A percentile compares a stretch with the other conserved stretches of the same genome.
Conservation (phyloP, 805 yeast species). For the Schwanniomyces yamadae region DNA sequence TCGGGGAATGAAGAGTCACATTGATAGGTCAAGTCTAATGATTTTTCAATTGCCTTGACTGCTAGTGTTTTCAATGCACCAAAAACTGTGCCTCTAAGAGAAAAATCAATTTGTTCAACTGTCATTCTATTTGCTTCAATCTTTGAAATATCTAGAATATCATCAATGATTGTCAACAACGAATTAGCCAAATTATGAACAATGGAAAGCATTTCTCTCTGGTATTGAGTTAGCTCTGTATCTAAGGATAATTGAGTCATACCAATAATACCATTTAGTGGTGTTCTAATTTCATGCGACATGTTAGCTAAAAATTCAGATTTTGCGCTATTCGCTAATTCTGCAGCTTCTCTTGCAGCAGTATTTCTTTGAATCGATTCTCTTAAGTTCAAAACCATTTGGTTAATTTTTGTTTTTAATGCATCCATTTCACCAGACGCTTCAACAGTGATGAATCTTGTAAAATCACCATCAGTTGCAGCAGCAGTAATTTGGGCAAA, state of each 20-base stretch:
- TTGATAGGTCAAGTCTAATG: constrained; percentile 73
- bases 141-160: constrained; percentile 87
- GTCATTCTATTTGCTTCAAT: constrained; percentile 94
- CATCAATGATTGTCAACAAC: constrained; percentile 82
- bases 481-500: constrained; percentile 93
- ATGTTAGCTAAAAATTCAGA: constrained; percentile 86
- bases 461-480: constrained; percentile 91
- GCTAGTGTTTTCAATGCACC: constrained; percentile 89
- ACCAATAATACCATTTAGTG: constrained; percentile 90
- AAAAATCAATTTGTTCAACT: constrained; percentile 83
- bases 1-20: constrained; percentile 89
- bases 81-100: constrained; percentile 81
- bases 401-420: constrained; percentile 62
- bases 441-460: constrained; percentile 85
- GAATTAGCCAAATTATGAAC: constrained; percentile 88
- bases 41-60: constrained; percentile 85
- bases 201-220: constrained; percentile 86
- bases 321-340: constrained; percentile 82
- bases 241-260: constrained; percentile 89
- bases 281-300: constrained; percentile 76
- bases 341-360: constrained; percentile 93
- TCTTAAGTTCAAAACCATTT: constrained; percentile 82
- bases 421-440: constrained; percentile 90
- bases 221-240: constrained; percentile 86
- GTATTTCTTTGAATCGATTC: constrained; percentile 90